Evolutionary conservation across 345 rosid genomes (phyloP).

Genomic region (Psidium friedrichsthalianum): DNA sequence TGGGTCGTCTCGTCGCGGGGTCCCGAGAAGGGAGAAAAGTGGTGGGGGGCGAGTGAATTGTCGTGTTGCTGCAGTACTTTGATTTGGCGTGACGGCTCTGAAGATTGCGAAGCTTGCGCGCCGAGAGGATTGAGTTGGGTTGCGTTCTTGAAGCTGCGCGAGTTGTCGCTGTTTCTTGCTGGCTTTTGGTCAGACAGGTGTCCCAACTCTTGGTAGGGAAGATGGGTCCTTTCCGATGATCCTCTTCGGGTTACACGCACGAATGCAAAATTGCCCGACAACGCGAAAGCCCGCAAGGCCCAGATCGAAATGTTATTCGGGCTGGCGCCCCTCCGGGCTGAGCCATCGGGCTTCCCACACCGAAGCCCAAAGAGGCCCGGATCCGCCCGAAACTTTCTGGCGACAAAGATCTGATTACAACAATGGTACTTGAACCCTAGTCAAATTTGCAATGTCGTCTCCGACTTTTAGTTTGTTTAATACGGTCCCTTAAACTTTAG

Average conservation of each 20-base stretch:
- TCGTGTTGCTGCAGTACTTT: background rate
- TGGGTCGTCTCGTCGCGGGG: background rate
- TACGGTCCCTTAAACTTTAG: rapidly evolving
- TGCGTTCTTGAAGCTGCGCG: background rate
- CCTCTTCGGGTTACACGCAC: background rate
- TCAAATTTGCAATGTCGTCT: no score
- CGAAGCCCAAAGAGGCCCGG: background rate
- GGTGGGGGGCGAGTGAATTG: background rate
- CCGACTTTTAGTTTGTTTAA: background rate
- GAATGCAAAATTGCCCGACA: background rate
- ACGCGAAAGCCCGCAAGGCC: background rate
- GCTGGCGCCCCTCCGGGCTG: background rate
- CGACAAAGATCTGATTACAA: background rate
- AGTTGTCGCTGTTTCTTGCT: background rate
- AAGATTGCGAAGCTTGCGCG: background rate
- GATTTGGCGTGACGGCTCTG: background rate
- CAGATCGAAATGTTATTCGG: rapidly evolving
- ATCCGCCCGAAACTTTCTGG: background rate
- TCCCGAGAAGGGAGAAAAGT: background rate
- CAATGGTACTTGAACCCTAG: rapidly evolving
- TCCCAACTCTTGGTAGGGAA: background rate
- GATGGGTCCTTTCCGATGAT: background rate
- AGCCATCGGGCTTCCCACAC: no score
- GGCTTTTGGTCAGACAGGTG: background rate
- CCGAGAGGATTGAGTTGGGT: background rate